These are phyloP conservation scores for Silene vulgaris DNA, from an alignment of 179 eudicot genomes.

Conservation along the genomic window DNA sequence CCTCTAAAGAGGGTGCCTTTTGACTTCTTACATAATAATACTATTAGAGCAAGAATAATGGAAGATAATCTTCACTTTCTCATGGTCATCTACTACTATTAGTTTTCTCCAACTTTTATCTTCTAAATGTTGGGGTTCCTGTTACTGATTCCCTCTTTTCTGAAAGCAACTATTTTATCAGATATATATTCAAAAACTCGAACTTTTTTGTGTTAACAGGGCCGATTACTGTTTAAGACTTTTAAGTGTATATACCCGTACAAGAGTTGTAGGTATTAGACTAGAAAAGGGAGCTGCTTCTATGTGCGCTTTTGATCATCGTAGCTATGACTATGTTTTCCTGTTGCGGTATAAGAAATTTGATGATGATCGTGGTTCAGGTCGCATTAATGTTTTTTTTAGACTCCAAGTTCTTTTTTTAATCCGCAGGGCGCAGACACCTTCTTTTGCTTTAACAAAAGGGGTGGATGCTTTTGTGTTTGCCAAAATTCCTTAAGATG, in stretches of 20 bases:
- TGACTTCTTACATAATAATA: conserved; percentile 19
- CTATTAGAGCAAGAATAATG: conserved; percentile 24
- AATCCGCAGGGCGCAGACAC: conserved; percentile 9
- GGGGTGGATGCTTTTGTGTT: conserved; percentile 31
- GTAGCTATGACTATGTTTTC: background rate
- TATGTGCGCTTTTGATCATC: background rate
- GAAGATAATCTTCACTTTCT: conserved; percentile 23
- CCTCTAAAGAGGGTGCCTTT: conserved; percentile 23
- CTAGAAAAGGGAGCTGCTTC: conserved; percentile 9
- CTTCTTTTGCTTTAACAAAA: conserved; percentile 27
- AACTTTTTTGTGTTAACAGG: conserved; percentile 10
- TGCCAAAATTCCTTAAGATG: conserved; percentile 20
- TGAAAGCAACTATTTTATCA: background rate
- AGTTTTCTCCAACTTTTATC: conserved; percentile 24
- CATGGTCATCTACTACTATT: conserved; percentile 24
- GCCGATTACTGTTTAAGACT: conserved; percentile 7
- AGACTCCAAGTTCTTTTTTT: conserved; percentile 7
- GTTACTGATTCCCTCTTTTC: conserved; percentile 10
- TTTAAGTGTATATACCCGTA: conserved; percentile 25
- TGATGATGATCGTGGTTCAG: background rate
- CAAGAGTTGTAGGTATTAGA: conserved; percentile 10
- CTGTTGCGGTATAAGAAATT: background rate
- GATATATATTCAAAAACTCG: conserved; percentile 6
- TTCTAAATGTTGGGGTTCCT: conserved; percentile 18
- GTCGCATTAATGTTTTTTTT: background rate